phyloP scores from a whole-genome alignment of 208 protist species.

The Trichomonas tenax region DNA sequence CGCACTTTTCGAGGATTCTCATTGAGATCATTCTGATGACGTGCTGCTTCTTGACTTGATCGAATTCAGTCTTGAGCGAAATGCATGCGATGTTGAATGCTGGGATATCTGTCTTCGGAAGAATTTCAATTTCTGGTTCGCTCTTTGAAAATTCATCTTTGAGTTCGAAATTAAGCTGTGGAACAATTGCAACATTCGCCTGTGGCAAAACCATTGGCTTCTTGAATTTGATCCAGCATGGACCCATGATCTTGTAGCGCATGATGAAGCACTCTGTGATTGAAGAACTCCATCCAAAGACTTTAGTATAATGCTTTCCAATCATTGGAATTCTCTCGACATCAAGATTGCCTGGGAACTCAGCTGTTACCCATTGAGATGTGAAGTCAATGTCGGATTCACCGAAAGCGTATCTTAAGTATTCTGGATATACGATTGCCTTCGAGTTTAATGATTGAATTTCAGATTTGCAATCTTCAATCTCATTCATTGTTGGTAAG shows the following conservation, averaged over 20 bases:
- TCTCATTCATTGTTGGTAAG: not conserved
- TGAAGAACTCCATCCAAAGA: not conserved
- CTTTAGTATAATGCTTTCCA: not conserved
- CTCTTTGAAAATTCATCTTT: not conserved
- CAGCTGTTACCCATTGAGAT: not conserved
- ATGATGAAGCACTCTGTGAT: not conserved
- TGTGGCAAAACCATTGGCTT: not conserved
- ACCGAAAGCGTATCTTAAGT: not conserved
- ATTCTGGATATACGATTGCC: not conserved
- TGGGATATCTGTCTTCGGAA: not conserved
- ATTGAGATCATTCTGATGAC: not conserved
- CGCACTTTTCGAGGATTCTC: not conserved
- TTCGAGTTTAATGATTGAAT: not conserved
- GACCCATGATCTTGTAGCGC: not conserved
- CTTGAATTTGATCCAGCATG: not conserved
- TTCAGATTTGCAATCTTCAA: not conserved
- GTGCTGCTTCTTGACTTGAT: not conserved
- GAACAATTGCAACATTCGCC: not conserved
- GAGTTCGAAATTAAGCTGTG: not conserved
- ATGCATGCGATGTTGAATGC: not conserved
- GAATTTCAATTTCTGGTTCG: not conserved
- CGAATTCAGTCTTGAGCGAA: not conserved
- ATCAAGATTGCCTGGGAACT: not conserved
- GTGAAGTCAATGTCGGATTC: not conserved
- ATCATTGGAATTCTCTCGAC: not conserved